phyloP scores from a whole-genome alignment of 805 yeast genomes.

The Kuraishia cidri region DNA sequence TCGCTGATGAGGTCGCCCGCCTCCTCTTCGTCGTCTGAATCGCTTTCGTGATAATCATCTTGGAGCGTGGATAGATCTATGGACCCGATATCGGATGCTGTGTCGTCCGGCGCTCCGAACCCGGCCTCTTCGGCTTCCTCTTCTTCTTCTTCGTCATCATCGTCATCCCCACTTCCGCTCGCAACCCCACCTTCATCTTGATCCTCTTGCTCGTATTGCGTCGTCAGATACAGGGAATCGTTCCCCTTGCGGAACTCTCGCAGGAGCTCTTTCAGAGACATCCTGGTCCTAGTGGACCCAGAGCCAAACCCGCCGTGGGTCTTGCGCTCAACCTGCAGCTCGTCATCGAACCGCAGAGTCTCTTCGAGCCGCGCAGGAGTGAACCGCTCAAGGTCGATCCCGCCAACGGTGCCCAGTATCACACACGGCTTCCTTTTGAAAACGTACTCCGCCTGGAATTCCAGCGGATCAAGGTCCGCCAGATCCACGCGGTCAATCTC shows the following conservation, averaged over 20 bases:
- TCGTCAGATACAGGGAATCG: constrained; percentile 49
- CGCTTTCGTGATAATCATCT: constrained; percentile 38
- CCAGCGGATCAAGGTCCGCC: not conserved
- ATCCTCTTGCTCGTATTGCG: constrained; percentile 52
- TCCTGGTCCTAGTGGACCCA: constrained; percentile 42
- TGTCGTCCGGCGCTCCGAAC: constrained; percentile 5
- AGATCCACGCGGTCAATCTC: not conserved
- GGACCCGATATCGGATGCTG: constrained; percentile 26
- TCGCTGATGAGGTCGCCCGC: no score
- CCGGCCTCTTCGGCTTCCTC: no score
- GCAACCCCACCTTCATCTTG: constrained; percentile 8
- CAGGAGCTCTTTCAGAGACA: constrained; percentile 42
- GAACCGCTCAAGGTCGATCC: constrained; percentile 23
- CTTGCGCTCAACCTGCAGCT: constrained; percentile 51
- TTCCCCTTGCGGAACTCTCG: constrained; percentile 30
- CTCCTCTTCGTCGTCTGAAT: constrained; percentile 15
- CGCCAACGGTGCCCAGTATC: constrained; percentile 27
- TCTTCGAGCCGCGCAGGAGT: constrained; percentile 23
- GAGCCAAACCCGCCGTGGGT: constrained; percentile 59
- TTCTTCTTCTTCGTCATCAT: constrained; percentile 12
- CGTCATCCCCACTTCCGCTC: constrained; percentile 14
- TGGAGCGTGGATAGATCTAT: constrained; percentile 32
- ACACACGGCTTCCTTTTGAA: constrained; percentile 39
- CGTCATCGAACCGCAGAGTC: constrained; percentile 17
- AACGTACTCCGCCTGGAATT: constrained; percentile 31